Evolutionary conservation across 192 early-diverging fungal genomes (phyloP), one percentile per base, ranked within the genome.

Genomic region (Phycomyces blakesleeanus): DNA sequence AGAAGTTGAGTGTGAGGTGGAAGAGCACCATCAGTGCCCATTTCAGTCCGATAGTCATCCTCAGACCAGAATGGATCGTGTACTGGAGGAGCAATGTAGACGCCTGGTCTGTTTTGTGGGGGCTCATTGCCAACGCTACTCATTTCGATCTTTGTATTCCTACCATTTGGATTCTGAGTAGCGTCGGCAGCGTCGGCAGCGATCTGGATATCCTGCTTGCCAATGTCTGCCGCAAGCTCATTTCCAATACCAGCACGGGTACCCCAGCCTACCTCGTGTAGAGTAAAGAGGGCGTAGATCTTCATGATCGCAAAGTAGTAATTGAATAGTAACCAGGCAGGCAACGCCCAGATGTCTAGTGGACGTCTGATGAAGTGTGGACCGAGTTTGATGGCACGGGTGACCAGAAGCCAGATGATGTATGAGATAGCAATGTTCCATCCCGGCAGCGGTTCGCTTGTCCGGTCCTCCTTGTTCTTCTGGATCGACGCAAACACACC

Each of bases 231-330:
- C 5, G 70, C 70, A 7, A 72, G 39, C 39, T 72, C 70, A 3
- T 50, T 72, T 22, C 70, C 54, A 27, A 72, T 57, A 51, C 86
- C 86, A 0, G 74, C 81, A 22, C 87, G 71, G 24, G 86, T 89
- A 21, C 87, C 87, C 87, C 87, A 89, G 8, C 78, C 86, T 22
- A 84, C 84, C 44, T 84, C 76, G 67, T 89, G 87, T 14, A 88
- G 60, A 7, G 87, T 89, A 52, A 86, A 89, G 9, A 89, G 72
- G 14, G 85, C 86, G 63, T 88, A 88, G 21, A 89, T 63, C 55
- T 88, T 88, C 79, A 81, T 83, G 59, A 83, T 73, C 12, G 86
- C 86, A 63, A 89, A 89, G 51, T 85, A 87, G 42, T 88, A 85
- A 26, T 84, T 85, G 68, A 89, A 89, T 16, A 87, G 63, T n/a